These are phyloP conservation scores for Lasiodiplodia sp. DNA, from an alignment of 2,329 filamentous ascomycete species.

Conservation along the genomic window DNA sequence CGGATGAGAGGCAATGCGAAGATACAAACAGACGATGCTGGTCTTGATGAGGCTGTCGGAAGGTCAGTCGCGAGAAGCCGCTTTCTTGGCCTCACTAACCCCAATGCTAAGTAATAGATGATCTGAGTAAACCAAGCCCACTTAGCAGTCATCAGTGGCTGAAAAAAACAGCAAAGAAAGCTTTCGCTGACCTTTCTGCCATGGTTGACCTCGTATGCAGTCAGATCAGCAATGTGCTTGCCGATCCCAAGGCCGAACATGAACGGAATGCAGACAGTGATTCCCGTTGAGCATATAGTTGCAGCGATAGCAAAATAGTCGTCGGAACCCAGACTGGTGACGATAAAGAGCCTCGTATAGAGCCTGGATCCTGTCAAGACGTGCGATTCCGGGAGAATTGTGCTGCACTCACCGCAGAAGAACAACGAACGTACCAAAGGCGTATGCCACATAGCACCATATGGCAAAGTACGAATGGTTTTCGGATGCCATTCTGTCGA, in stretches of 20 bases:
- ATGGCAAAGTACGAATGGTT: conserved; percentile 1
- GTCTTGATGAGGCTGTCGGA: neutral
- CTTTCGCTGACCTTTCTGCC: neutral
- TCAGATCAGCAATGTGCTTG: neutral
- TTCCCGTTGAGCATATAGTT: neutral
- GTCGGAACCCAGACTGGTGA: conserved; percentile 1
- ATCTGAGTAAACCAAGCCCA: neutral
- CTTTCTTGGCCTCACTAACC: neutral
- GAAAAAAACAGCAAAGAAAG: neutral
- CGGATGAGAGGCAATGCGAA: neutral
- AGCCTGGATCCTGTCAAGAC: neutral
- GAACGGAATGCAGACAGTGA: conserved; percentile 1
- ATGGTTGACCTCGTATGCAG: conserved; percentile 1
- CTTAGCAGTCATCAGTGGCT: neutral
- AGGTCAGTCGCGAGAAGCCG: neutral
- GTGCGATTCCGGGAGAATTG: neutral
- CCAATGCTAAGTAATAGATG: conserved; percentile 1
- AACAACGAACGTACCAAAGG: neutral
- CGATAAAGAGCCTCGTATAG: conserved; percentile 1
- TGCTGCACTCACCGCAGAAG: neutral
- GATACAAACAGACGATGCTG: conserved; percentile 1
- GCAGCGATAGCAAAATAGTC: neutral
- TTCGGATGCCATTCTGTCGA: neutral
- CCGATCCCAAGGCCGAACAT: conserved; percentile 1
- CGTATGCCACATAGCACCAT: conserved; percentile 3